Conservation (phyloP, 148 eudicot species). For the Cornus controversa region DNA sequence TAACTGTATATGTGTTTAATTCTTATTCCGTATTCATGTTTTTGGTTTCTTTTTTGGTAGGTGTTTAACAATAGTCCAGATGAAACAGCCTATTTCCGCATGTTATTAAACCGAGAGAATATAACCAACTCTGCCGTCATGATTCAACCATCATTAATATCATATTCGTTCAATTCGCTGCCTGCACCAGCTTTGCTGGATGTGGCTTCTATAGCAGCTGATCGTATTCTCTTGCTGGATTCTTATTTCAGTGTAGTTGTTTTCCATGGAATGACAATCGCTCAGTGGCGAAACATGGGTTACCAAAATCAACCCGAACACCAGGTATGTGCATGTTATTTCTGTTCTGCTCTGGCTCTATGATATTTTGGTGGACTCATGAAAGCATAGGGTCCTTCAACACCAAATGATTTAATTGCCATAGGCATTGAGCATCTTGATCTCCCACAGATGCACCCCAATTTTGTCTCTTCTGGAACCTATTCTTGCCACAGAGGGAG, state of each 20-base stretch:
- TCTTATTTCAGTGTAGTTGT: constrained; percentile 90
- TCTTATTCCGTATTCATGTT: background rate
- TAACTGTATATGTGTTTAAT: background rate
- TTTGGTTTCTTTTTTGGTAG: constrained; percentile 24
- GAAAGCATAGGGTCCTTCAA: background rate
- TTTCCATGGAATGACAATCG: constrained; percentile 92
- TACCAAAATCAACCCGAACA: constrained; percentile 89
- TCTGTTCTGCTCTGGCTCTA: background rate
- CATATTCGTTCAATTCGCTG: constrained; percentile 78
- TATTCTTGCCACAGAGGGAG: no score
- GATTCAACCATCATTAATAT: constrained; percentile 93
- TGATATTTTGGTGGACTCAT: background rate
- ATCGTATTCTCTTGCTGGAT: constrained; percentile 85
- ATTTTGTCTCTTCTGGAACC: no score
- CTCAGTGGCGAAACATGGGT: constrained; percentile 96
- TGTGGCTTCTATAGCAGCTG: constrained; percentile 81
- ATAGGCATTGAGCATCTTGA: background rate
- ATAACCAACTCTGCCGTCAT: constrained; percentile 84
- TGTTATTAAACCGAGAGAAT: constrained; percentile 80
- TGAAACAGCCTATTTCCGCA: constrained; percentile 97
- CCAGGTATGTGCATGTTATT: constrained; percentile 39
- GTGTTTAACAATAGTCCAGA: constrained; percentile 97
- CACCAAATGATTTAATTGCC: background rate
- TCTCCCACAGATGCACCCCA: background rate
- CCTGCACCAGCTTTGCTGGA: constrained; percentile 87